These are phyloP conservation scores for Escallonia herrerae DNA, from an alignment of 129 eudicot species.

Conservation along the genomic window DNA sequence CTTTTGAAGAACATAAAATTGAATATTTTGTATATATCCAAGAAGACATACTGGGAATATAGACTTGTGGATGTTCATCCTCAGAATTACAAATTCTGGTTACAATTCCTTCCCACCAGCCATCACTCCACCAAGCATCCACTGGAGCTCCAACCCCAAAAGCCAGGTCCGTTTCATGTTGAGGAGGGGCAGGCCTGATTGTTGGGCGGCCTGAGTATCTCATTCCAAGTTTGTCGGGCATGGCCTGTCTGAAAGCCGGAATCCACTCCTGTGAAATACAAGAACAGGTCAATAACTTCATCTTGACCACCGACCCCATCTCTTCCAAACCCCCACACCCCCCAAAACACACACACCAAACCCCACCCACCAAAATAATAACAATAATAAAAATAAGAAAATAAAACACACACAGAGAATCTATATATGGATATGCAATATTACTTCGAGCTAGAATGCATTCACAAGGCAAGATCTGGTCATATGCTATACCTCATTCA, in stretches of 20 bases:
- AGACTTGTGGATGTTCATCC: constrained; percentile 54
- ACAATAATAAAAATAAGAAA: too few species aligned
- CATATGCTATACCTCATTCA: too few species aligned
- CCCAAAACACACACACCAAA: too few species aligned
- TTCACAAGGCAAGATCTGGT: too few species aligned
- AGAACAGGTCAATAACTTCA: not conserved
- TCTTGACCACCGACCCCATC: too few species aligned
- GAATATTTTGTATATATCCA: not conserved
- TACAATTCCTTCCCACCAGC: constrained; percentile 99
- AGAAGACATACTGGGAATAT: constrained; percentile 55
- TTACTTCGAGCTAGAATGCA: too few species aligned
- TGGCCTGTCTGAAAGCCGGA: constrained; percentile 60
- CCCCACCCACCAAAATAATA: too few species aligned
- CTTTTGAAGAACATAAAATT: not conserved
- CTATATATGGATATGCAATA: too few species aligned
- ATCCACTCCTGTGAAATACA: constrained; percentile 63
- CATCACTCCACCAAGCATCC: constrained; percentile 99
- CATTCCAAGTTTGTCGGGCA: constrained; percentile 75
- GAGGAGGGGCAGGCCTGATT: constrained; percentile 58
- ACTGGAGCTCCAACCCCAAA: constrained; percentile 70
- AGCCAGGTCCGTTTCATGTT: constrained; percentile 17
- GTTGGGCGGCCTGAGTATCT: constrained; percentile 66
- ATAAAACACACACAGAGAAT: too few species aligned
- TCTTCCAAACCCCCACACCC: too few species aligned
- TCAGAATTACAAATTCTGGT: constrained; percentile 27